These are phyloP conservation scores for Elongisporangium undulatum DNA, from an alignment of 352 stramenopile genomes.

Conservation along the genomic window DNA sequence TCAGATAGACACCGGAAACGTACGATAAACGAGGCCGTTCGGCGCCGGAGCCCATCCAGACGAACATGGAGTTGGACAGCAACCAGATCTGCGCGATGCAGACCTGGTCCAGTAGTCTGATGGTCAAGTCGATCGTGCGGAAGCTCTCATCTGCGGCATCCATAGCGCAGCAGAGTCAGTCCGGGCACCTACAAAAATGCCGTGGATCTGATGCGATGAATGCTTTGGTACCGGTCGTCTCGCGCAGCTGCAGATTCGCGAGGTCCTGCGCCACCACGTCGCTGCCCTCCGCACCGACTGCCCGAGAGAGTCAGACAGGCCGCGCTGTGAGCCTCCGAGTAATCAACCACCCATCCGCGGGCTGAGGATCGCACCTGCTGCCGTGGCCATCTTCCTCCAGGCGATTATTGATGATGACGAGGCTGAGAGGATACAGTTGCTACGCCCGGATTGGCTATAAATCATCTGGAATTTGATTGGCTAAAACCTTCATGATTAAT, in stretches of 20 bases:
- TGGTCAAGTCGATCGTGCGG: slow-evolving; percentile 47
- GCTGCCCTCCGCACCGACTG: not conserved
- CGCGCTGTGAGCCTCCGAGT: not conserved
- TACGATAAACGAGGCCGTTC: slow-evolving; percentile 40
- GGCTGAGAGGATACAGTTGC: not conserved
- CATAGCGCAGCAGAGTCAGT: not conserved
- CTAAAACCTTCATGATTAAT: too few relatives aligned
- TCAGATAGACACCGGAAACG: not conserved
- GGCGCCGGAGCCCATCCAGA: slow-evolving; percentile 65
- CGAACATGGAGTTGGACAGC: slow-evolving; percentile 57
- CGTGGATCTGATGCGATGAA: too few relatives aligned
- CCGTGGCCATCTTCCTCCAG: not conserved
- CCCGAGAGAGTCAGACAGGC: not conserved
- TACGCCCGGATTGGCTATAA: not conserved
- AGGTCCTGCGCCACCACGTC: not conserved
- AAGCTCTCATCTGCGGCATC: slow-evolving; percentile 6
- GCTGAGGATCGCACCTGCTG: not conserved
- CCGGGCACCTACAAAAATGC: too few relatives aligned
- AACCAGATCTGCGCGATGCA: slow-evolving; percentile 76
- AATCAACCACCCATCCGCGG: not conserved
- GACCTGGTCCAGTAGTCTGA: slow-evolving; percentile 58
- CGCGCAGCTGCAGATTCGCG: not conserved
- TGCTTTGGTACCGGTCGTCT: not conserved
- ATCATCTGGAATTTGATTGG: not conserved
- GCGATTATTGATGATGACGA: not conserved